Evolutionary conservation across 2,329 filamentous ascomycete species (phyloP), one percentile per base, ranked within the genome.

Genomic region (Canariomyces notabilis): DNA sequence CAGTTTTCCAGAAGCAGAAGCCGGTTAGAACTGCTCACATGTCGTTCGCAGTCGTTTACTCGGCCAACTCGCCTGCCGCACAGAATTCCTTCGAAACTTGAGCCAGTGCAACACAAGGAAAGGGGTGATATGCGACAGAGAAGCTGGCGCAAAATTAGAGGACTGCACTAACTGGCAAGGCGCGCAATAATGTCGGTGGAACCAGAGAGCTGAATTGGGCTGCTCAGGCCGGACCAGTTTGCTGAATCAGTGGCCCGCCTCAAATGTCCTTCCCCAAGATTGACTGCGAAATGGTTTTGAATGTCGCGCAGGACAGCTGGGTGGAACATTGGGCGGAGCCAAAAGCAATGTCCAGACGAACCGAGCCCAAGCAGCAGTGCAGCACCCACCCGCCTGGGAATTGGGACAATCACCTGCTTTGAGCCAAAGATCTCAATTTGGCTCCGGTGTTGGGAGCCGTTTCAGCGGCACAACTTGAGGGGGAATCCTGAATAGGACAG

Each of bases 1-100:
- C 35, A 51, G 38, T 34, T 44, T 56, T 56, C 54, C 51, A 56
- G 54, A 55, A 56, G 48, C 51, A 56, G 54, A 55, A 56, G 48
- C 46, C 29, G 39, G 48, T 45, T 45, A 36, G 31, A 31, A 39
- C 36, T 42, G 36, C 35, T 34, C 40, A 23, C 43, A 42, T 21
- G 18, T 34, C 40, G 16, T 36, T 31, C 19, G 34, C 21, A 32
- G 14, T 34, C 34, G n/a, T n/a, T n/a, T n/a, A n/a, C n/a, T n/a
- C n/a, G n/a, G n/a, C n/a, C n/a, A n/a, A n/a, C n/a, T n/a, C n/a
- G n/a, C n/a, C n/a, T n/a, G n/a, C n/a, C n/a, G n/a, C n/a, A n/a
- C n/a, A n/a, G n/a, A n/a, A n/a, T n/a, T n/a, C n/a, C n/a, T n/a
- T n/a, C 19, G 6, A 18, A 31, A n/a, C 18, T 19, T 12, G 35